phyloP scores from a whole-genome alignment of 2,329 filamentous ascomycete genomes.

The Apiospora phragmitis region DNA sequence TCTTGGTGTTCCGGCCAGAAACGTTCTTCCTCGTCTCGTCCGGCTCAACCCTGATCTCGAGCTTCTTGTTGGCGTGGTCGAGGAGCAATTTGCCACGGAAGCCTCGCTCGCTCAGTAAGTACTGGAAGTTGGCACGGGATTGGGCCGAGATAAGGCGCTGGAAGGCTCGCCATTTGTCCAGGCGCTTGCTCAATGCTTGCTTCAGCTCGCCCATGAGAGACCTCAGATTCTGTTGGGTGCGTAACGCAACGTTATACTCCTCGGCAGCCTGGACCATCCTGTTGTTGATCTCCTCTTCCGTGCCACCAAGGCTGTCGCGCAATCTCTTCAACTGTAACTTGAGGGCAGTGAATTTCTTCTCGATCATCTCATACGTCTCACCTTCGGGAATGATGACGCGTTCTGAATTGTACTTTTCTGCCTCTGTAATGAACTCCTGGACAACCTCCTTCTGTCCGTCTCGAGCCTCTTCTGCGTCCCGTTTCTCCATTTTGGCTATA shows the following conservation, averaged over 20 bases:
- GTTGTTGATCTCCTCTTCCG: constrained; percentile 64
- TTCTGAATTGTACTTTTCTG: constrained; percentile 49
- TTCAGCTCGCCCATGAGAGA: constrained; percentile 46
- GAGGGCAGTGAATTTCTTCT: constrained; percentile 56
- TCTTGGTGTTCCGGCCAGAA: constrained; percentile 81
- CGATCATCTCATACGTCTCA: constrained; percentile 60
- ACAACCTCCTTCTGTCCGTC: constrained; percentile 50
- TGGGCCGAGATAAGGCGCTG: constrained; percentile 82
- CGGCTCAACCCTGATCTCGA: constrained; percentile 77
- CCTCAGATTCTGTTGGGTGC: constrained; percentile 45
- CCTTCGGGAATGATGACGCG: constrained; percentile 65
- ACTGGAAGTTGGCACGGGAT: constrained; percentile 82
- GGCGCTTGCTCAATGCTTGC: constrained; percentile 66
- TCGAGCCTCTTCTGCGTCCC: constrained; percentile 45
- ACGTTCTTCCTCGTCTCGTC: constrained; percentile 69
- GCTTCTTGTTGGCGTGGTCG: constrained; percentile 71
- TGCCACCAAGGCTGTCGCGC: constrained; percentile 59
- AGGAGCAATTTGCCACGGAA: constrained; percentile 82
- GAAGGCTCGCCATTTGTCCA: constrained; percentile 77
- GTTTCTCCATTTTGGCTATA: constrained; percentile 46
- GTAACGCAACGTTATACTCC: constrained; percentile 41
- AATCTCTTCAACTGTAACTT: constrained; percentile 58
- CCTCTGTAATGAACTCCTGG: constrained; percentile 54
- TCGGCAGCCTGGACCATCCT: constrained; percentile 41
- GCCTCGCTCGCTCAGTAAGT: constrained; percentile 83